Evolutionary conservation across 345 rosid species (phyloP).

Genomic region (Lepidium africanum): DNA sequence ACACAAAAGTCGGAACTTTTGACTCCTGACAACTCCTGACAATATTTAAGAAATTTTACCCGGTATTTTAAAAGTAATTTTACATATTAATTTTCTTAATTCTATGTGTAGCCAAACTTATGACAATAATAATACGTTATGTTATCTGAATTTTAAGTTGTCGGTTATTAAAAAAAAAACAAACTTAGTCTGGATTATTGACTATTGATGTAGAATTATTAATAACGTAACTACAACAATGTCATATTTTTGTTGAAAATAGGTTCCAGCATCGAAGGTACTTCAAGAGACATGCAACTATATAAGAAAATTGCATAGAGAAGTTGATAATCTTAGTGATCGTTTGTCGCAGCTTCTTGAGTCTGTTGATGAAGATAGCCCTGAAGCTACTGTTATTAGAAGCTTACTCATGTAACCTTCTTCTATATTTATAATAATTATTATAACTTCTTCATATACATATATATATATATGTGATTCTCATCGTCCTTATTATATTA

Average conservation of each 20-base stretch:
- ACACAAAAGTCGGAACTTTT: constrained; percentile 18
- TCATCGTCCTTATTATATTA: constrained; percentile 20
- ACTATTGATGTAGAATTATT: too few species aligned
- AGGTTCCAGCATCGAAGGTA: constrained; percentile 72
- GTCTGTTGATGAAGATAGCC: constrained; percentile 51
- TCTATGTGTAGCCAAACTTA: too few species aligned
- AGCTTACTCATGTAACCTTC: constrained; percentile 53
- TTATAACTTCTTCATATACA: neutral
- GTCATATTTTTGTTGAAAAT: too few species aligned
- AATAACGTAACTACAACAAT: too few species aligned
- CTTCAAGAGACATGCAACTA: constrained; percentile 79
- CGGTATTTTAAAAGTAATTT: too few species aligned
- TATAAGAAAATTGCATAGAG: constrained; percentile 58
- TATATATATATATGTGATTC: neutral
- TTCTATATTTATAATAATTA: neutral
- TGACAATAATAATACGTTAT: too few species aligned
- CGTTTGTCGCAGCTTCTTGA: constrained; percentile 63
- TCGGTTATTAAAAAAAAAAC: too few species aligned
- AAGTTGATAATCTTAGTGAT: constrained; percentile 66
- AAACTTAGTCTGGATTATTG: too few species aligned
- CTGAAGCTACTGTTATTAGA: constrained; percentile 72
- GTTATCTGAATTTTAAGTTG: too few species aligned
- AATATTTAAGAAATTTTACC: too few species aligned
- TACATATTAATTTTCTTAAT: too few species aligned
- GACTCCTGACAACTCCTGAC: constrained; percentile 34